These are phyloP conservation scores for Scopulariopsis brevicaulis DNA, from an alignment of 2,329 filamentous ascomycete species.

Conservation along the genomic window DNA sequence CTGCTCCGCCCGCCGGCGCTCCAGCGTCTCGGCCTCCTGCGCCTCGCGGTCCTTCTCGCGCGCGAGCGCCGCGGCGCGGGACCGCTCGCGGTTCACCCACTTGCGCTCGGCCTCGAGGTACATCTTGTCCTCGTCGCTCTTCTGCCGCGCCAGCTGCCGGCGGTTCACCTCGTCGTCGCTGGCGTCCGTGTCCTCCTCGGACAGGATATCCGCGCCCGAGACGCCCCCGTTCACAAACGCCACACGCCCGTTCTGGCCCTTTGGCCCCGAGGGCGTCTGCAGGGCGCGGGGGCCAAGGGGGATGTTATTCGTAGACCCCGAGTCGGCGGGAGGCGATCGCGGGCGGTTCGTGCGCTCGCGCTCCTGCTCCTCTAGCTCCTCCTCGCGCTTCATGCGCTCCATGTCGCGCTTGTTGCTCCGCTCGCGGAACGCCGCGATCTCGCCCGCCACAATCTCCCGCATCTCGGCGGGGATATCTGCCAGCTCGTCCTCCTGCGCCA, in stretches of 20 bases:
- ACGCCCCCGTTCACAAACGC: slow-evolving; percentile 55
- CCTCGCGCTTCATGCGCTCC: slow-evolving; percentile 77
- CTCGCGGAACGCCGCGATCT: slow-evolving; percentile 91
- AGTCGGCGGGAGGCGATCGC: slow-evolving; percentile 13
- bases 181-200: slow-evolving; percentile 80
- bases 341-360: slow-evolving; percentile 57
- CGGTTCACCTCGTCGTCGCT: slow-evolving; percentile 78
- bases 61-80: slow-evolving; percentile 72
- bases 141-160: slow-evolving; percentile 57
- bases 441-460: slow-evolving; percentile 86
- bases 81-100: slow-evolving; percentile 83
- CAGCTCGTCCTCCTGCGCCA: slow-evolving; percentile 82
- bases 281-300: slow-evolving; percentile 57
- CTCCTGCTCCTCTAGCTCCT: slow-evolving; percentile 84
- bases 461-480: slow-evolving; percentile 93
- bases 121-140: slow-evolving; percentile 65
- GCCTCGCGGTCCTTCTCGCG: slow-evolving; percentile 73
- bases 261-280: slow-evolving; percentile 53
- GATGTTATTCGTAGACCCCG: slow-evolving; percentile 48
- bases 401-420: slow-evolving; percentile 79
- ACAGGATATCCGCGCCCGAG: slow-evolving; percentile 16
- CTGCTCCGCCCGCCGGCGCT: slow-evolving; percentile 58
- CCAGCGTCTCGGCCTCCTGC: slow-evolving; percentile 56
- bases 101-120: slow-evolving; percentile 80
- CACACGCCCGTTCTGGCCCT: slow-evolving; percentile 42